Percentiles rank a stretch among this genome's conserved stretches.
phyloP scores from a whole-genome alignment of 768 basidiomycete genomes.

The Mycena olivaceomarginata region DNA sequence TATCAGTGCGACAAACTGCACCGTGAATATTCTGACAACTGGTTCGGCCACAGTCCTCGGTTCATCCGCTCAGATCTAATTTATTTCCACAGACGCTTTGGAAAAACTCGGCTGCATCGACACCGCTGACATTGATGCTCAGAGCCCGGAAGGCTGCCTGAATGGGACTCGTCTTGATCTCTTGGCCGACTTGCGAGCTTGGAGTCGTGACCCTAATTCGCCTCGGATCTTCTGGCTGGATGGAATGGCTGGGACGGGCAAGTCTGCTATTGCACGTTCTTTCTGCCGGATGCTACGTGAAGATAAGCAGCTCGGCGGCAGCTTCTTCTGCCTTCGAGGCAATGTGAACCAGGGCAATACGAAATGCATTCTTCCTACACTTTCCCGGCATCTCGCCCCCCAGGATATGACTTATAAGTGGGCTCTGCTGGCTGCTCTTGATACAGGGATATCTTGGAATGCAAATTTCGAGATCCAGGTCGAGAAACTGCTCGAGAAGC shows the following conservation, averaged over 20 bases:
- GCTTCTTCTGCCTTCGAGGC: constrained; percentile 18
- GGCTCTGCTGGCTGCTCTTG: constrained; percentile 1
- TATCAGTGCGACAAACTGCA: neutral
- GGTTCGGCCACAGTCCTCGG: neutral
- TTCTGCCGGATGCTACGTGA: neutral
- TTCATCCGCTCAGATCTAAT: neutral
- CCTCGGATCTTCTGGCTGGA: constrained; percentile 13
- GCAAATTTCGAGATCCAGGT: constrained; percentile 16
- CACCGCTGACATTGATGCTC: neutral
- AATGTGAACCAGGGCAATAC: constrained; percentile 8
- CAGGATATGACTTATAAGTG: constrained; percentile 1
- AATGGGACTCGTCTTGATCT: constrained; percentile 6
- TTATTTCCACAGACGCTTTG: constrained; percentile 1
- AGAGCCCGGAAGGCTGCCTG: constrained; percentile 19
- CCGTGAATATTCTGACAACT: neutral
- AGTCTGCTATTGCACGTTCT: neutral
- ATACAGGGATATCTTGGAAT: neutral
- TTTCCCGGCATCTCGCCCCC: neutral
- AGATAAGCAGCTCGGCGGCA: constrained; percentile 14
- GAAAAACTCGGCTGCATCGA: constrained; percentile 7
- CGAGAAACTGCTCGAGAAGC: neutral
- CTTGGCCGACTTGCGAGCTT: neutral
- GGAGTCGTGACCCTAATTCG: neutral
- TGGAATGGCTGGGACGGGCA: neutral
- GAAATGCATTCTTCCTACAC: neutral